phyloP scores from a whole-genome alignment of 805 yeast species.

The Candida krabiensis region DNA sequence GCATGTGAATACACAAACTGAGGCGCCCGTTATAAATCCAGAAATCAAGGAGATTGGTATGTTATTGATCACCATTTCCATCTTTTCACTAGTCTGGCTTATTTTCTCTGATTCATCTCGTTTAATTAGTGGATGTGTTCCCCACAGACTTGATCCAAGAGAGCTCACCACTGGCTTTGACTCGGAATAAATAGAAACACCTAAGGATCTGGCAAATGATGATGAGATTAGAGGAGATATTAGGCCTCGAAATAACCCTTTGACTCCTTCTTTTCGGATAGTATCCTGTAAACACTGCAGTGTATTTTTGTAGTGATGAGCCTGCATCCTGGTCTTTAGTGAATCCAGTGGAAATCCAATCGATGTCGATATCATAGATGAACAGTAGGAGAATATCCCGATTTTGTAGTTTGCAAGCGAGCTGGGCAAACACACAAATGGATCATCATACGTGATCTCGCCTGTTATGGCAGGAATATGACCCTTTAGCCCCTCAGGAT shows the following conservation, averaged over 20 bases:
- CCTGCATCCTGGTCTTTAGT: slow-evolving; percentile 84
- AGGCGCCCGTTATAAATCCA: slow-evolving; percentile 68
- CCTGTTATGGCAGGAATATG: slow-evolving; percentile 61
- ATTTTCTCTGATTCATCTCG: not conserved
- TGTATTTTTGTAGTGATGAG: slow-evolving; percentile 61
- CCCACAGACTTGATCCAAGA: slow-evolving; percentile 13
- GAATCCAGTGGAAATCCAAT: slow-evolving; percentile 87
- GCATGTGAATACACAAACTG: slow-evolving; percentile 65
- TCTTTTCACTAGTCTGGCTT: slow-evolving; percentile 7
- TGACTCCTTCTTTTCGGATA: slow-evolving; percentile 57
- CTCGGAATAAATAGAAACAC: slow-evolving; percentile 62
- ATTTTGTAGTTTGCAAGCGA: slow-evolving; percentile 52
- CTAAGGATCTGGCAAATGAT: slow-evolving; percentile 61
- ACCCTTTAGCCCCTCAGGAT: too few species aligned
- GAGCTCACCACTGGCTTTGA: slow-evolving; percentile 43
- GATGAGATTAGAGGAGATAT: slow-evolving; percentile 71
- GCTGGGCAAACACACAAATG: slow-evolving; percentile 50
- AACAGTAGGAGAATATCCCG: slow-evolving; percentile 59
- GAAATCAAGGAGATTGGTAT: slow-evolving; percentile 50
- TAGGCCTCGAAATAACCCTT: slow-evolving; percentile 75
- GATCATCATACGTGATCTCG: slow-evolving; percentile 43
- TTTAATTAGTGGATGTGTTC: slow-evolving; percentile 10
- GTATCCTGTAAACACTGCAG: slow-evolving; percentile 59
- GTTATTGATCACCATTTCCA: slow-evolving; percentile 32
- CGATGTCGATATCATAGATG: slow-evolving; percentile 63